Evolutionary conservation across 2,329 filamentous ascomycete genomes (phyloP).

Genomic region (Aplosporella prunicola): DNA sequence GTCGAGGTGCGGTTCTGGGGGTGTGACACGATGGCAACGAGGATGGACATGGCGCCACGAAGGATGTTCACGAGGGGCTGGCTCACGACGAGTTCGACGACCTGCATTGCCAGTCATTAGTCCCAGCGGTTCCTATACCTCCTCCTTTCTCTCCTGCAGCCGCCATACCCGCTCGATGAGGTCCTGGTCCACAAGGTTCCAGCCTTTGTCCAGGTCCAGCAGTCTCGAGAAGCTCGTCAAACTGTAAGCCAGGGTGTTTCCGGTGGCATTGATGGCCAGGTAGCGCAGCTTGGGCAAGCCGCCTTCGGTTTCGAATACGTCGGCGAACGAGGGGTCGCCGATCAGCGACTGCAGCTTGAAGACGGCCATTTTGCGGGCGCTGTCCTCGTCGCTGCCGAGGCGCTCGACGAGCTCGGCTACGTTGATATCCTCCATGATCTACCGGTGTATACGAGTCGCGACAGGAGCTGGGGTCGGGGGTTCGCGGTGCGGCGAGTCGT

Average conservation of each 20-base stretch:
- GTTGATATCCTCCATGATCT: conserved; percentile 44
- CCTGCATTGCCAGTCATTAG: conserved; percentile 31
- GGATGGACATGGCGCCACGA: conserved; percentile 89
- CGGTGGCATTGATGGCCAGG: conserved; percentile 73
- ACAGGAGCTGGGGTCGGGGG: no score
- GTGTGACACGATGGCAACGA: conserved; percentile 86
- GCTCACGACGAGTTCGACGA: conserved; percentile 87
- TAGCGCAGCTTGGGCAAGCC: conserved; percentile 73
- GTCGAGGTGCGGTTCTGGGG: conserved; percentile 50
- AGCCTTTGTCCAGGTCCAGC: conserved; percentile 94
- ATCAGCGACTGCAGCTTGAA: conserved; percentile 96
- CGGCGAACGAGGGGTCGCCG: conserved; percentile 91
- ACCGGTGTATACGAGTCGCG: not conserved
- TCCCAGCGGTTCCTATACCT: not conserved
- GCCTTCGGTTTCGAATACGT: conserved; percentile 86
- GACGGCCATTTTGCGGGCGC: conserved; percentile 93
- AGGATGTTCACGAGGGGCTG: conserved; percentile 97
- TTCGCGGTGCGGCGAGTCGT: not conserved
- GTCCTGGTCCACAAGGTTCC: conserved; percentile 75
- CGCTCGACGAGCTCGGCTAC: conserved; percentile 50
- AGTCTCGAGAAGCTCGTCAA: conserved; percentile 79
- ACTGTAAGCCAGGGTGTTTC: conserved; percentile 93
- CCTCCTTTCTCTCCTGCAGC: not conserved
- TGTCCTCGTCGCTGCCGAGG: conserved; percentile 63
- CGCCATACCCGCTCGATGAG: conserved; percentile 52